These are phyloP conservation scores for Kuraishia hungarica DNA, from an alignment of 805 yeast genomes.

Conservation along the genomic window DNA sequence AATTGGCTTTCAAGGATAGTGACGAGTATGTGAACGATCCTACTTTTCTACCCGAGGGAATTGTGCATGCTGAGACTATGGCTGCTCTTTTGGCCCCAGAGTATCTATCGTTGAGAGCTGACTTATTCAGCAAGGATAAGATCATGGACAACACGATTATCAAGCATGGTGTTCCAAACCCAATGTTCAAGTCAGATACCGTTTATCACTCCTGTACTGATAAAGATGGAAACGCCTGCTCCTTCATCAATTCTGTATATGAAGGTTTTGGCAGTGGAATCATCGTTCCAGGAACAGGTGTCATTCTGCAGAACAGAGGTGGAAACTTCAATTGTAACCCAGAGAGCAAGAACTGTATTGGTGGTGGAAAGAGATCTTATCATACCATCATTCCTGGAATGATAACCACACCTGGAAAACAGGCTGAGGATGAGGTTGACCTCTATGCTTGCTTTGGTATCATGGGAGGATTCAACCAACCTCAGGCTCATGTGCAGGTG, in stretches of 20 bases:
- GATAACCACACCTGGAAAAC: slow-evolving; percentile 39
- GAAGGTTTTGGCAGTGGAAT: slow-evolving; percentile 65
- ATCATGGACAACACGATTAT: slow-evolving; percentile 33
- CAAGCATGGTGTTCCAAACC: slow-evolving; percentile 48
- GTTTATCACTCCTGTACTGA: slow-evolving; percentile 63
- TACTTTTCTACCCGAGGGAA: slow-evolving; percentile 15
- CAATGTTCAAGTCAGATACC: slow-evolving; percentile 57
- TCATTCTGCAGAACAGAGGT: slow-evolving; percentile 69
- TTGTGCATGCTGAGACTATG: slow-evolving; percentile 25
- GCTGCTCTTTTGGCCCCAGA: slow-evolving; percentile 35
- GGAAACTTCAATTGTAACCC: slow-evolving; percentile 60
- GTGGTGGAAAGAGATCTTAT: slow-evolving; percentile 66
- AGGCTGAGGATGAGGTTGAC: slow-evolving; percentile 19
- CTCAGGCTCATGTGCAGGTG: slow-evolving; percentile 78
- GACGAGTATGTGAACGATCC: slow-evolving; percentile 68
- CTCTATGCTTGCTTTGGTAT: slow-evolving; percentile 71
- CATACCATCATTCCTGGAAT: slow-evolving; percentile 82
- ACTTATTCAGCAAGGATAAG: slow-evolving; percentile 30
- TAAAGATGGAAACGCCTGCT: slow-evolving; percentile 67
- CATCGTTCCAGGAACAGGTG: slow-evolving; percentile 56
- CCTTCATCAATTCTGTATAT: slow-evolving; percentile 71
- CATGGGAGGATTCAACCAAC: slow-evolving; percentile 86
- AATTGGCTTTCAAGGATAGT: slow-evolving; percentile 65
- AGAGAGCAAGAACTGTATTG: slow-evolving; percentile 50
- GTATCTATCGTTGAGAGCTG: slow-evolving; percentile 42